phyloP scores from a whole-genome alignment of 1,139 yeast genomes.

The Suhomyces ambrosiae region DNA sequence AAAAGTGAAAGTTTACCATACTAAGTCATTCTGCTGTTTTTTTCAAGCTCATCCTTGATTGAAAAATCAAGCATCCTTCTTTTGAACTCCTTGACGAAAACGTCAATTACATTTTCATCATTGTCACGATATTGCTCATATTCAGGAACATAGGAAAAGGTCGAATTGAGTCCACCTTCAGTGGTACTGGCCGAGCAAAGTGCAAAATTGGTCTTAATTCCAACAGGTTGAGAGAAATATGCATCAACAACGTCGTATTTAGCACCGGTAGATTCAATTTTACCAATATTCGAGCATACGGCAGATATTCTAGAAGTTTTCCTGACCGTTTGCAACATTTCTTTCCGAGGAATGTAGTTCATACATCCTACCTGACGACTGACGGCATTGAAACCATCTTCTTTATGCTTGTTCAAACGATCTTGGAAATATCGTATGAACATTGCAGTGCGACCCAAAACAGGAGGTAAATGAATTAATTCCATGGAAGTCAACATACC shows the following conservation, averaged over 20 bases:
- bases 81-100: neutral
- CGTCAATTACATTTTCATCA: conserved; percentile 4
- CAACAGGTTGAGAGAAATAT: conserved; percentile 2
- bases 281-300: conserved; percentile 26
- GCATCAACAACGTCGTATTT: neutral
- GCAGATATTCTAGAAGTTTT: conserved; percentile 18
- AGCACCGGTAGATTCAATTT: conserved; percentile 5
- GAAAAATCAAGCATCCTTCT: neutral
- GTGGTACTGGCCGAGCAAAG: conserved; percentile 1
- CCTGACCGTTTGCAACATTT: neutral
- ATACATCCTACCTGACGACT: neutral
- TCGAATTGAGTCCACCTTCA: conserved; percentile 3
- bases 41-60: neutral
- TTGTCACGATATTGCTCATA: conserved; percentile 2
- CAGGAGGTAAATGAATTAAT: conserved; percentile 18
- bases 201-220: neutral
- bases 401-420: neutral
- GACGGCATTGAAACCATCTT: neutral
- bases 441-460: conserved; percentile 9
- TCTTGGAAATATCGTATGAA: conserved; percentile 2
- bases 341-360: neutral
- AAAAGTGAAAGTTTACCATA: no score
- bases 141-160: conserved; percentile 1
- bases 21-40: no score
- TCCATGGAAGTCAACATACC: conserved; percentile 17